Conservation (phyloP, 306 rosid genomes). For the Inga leiocalycina region DNA sequence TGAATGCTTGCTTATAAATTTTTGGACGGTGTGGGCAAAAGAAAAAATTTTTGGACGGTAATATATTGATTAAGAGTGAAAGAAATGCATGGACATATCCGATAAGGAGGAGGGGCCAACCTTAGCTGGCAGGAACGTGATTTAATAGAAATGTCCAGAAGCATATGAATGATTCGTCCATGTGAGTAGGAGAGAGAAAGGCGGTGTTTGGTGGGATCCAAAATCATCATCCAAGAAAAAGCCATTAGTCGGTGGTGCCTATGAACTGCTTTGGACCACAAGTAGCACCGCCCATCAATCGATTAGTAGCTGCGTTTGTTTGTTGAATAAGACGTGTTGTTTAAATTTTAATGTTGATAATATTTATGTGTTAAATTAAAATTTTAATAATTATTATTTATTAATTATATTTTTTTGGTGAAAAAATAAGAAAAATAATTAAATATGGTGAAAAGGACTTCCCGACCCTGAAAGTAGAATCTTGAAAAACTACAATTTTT, state of each 20-base stretch:
- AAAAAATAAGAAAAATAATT: too few relatives aligned
- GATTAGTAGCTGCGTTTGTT: too few relatives aligned
- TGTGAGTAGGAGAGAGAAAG: conserved; percentile 45
- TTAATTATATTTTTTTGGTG: too few relatives aligned
- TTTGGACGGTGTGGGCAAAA: not conserved
- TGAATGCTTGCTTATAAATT: not conserved
- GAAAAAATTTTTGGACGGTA: too few relatives aligned
- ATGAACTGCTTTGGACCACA: conserved; percentile 47
- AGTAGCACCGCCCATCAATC: conserved; percentile 43
- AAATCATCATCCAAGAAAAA: conserved; percentile 33
- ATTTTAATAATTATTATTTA: too few relatives aligned
- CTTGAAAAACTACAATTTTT: too few relatives aligned
- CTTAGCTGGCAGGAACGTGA: conserved; percentile 58
- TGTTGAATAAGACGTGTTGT: too few relatives aligned
- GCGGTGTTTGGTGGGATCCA: conserved; percentile 47
- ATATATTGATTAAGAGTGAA: not conserved
- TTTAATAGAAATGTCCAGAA: conserved; percentile 62
- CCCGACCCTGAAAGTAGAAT: too few relatives aligned
- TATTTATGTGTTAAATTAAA: too few relatives aligned
- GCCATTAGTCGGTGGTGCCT: conserved; percentile 11
- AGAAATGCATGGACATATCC: conserved; percentile 6
- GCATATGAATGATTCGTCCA: conserved; percentile 62
- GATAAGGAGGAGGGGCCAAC: conserved; percentile 20
- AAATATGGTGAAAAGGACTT: too few relatives aligned
- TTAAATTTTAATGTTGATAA: too few relatives aligned